Conservation (phyloP, 345 rosid species). For the Lepidium africanum region DNA sequence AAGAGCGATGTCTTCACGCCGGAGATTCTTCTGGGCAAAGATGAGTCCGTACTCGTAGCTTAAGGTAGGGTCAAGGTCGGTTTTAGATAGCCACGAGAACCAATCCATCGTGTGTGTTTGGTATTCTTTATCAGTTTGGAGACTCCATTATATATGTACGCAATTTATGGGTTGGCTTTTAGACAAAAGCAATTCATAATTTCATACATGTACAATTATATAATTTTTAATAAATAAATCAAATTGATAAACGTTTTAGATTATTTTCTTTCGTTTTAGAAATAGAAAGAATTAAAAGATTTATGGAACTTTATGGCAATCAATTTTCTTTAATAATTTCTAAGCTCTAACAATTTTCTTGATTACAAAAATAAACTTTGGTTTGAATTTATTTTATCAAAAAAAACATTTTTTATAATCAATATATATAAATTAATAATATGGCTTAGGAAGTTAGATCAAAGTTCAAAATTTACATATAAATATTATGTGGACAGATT, state of each 20-base stretch:
- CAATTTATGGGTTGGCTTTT: neutral
- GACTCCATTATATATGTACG: neutral
- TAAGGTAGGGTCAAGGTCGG: conserved; percentile 49
- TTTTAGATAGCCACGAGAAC: conserved; percentile 77
- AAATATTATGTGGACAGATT: no score
- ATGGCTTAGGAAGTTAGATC: no score
- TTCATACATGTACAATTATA: neutral
- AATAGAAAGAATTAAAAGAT: neutral
- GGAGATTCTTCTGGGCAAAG: conserved; percentile 58
- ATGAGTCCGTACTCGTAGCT: conserved; percentile 59
- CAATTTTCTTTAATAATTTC: no score
- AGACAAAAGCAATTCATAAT: neutral
- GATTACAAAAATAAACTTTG: no score
- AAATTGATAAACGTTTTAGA: neutral
- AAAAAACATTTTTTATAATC: no score
- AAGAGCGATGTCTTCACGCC: conserved; percentile 50
- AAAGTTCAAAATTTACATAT: no score
- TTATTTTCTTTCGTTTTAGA: neutral
- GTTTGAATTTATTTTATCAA: no score
- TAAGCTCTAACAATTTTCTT: no score
- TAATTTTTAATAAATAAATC: neutral
- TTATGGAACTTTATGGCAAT: no score
- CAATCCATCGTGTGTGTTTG: conserved; percentile 50
- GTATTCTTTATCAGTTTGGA: neutral
- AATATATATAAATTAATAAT: no score